A percentile compares a stretch with the other conserved stretches of the same genome.
phyloP scores from a whole-genome alignment of 208 protist genomes.

The Trypanosoma brucei region DNA sequence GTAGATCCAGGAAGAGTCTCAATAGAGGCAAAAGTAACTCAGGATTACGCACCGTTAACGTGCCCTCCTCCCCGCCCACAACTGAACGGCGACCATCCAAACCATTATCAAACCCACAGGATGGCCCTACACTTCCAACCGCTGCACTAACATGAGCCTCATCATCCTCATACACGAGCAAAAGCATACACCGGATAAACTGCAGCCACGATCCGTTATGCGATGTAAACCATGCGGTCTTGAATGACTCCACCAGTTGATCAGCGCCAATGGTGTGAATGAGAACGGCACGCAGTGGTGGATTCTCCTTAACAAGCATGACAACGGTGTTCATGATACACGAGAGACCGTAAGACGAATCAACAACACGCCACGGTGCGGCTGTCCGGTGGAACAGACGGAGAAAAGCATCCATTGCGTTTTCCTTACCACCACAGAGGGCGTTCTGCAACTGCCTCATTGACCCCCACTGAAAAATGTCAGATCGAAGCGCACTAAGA shows the following conservation, averaged over 20 bases:
- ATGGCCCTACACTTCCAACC: not conserved
- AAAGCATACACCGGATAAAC: conserved; percentile 26
- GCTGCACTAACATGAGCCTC: not conserved
- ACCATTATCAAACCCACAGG: not conserved
- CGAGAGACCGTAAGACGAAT: conserved; percentile 19
- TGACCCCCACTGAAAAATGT: conserved; percentile 10
- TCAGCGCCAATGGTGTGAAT: conserved; percentile 24
- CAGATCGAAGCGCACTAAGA: conserved; percentile 15
- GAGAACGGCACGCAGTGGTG: conserved; percentile 15
- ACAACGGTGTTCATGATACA: conserved; percentile 29
- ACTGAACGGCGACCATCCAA: not conserved
- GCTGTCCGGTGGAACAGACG: conserved; percentile 40
- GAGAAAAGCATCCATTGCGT: conserved; percentile 31
- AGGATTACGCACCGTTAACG: conserved; percentile 39
- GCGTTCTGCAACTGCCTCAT: conserved; percentile 41
- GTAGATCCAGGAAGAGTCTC: conserved; percentile 15
- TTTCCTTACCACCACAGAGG: conserved; percentile 19
- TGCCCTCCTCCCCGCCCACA: not conserved
- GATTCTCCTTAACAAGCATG: conserved; percentile 27
- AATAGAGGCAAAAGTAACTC: conserved; percentile 36
- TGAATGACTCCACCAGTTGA: conserved; percentile 30
- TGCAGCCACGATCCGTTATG: conserved; percentile 19
- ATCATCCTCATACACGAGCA: conserved; percentile 32
- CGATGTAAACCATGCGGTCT: conserved; percentile 34
- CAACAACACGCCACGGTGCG: conserved; percentile 40